These are phyloP conservation scores for Houttuynia cordata DNA, from an alignment of 164 flowering plant genomes.

Conservation along the genomic window DNA sequence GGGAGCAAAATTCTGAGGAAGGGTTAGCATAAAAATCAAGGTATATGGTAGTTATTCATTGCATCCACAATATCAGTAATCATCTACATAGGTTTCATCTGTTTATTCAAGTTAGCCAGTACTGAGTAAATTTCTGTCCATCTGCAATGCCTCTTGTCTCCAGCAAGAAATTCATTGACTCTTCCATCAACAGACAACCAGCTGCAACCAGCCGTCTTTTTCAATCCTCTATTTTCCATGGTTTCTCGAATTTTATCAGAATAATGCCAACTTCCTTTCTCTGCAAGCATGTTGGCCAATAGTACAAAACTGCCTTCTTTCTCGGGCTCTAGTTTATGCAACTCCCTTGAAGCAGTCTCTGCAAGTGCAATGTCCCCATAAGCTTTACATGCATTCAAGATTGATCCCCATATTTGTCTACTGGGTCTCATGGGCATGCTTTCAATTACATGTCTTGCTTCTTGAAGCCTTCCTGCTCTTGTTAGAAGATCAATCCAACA, in stretches of 20 bases:
- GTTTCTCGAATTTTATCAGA: conserved; percentile 28
- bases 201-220: conserved; percentile 48
- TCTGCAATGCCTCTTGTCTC: conserved; percentile 28
- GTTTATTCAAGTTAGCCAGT: conserved; percentile 17
- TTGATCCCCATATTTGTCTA: conserved; percentile 38
- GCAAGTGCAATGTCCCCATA: conserved; percentile 27
- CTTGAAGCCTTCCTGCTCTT: conserved; percentile 31
- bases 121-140: conserved; percentile 20
- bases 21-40: too few relatives aligned
- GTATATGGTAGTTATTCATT: too few relatives aligned
- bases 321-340: conserved; percentile 41
- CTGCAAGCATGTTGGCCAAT: conserved; percentile 38
- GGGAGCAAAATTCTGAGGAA: too few relatives aligned
- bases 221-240: conserved; percentile 38
- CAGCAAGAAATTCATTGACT: conserved; percentile 28
- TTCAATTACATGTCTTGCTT: conserved; percentile 30
- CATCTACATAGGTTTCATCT: conserved; percentile 16
- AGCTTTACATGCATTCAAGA: conserved; percentile 30
- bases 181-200: conserved; percentile 27
- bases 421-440: conserved; percentile 43
- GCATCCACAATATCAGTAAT: background rate
- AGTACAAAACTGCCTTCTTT: conserved; percentile 37
- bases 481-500: conserved; percentile 44
- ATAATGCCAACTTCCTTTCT: conserved; percentile 28
- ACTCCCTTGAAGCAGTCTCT: conserved; percentile 29